Conservation (phyloP, 1,284 basidiomycete species). For the Porodaedalea pini region DNA sequence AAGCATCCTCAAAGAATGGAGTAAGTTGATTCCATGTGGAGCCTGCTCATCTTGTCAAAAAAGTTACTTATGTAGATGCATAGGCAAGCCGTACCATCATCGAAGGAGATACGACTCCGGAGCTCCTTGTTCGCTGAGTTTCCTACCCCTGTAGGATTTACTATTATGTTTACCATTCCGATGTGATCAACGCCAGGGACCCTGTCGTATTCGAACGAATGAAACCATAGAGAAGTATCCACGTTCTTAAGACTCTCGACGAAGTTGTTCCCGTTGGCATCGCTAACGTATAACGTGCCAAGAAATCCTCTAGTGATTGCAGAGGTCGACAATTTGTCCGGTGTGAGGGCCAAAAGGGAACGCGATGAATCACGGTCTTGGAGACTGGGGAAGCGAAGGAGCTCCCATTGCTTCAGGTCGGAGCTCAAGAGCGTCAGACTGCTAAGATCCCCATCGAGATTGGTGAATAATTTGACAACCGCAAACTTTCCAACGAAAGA, state of each 20-base stretch:
- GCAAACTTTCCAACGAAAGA: constrained; percentile 89
- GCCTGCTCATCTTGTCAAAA: no score
- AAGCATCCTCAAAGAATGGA: constrained; percentile 59
- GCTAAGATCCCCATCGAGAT: constrained; percentile 64
- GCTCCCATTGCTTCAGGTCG: constrained; percentile 78
- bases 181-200: constrained; percentile 95
- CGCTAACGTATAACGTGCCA: constrained; percentile 93
- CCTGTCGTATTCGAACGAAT: no score
- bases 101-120: constrained; percentile 80
- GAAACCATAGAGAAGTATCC: constrained; percentile 77
- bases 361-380: no score
- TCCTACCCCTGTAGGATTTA: constrained; percentile 80
- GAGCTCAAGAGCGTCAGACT: constrained; percentile 85
- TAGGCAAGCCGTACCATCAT: constrained; percentile 78
- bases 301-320: constrained; percentile 76
- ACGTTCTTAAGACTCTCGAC: constrained; percentile 88
- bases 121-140: constrained; percentile 73
- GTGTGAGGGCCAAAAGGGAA: no score
- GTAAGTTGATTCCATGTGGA: constrained; percentile 35
- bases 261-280: constrained; percentile 92
- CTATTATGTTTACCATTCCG: constrained; percentile 83
- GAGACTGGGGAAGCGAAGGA: constrained; percentile 84
- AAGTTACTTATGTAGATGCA: no score
- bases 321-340: no score
- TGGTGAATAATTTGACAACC: constrained; percentile 67